phyloP scores from a whole-genome alignment of 805 yeast species.

The Kuraishia ogatae region DNA sequence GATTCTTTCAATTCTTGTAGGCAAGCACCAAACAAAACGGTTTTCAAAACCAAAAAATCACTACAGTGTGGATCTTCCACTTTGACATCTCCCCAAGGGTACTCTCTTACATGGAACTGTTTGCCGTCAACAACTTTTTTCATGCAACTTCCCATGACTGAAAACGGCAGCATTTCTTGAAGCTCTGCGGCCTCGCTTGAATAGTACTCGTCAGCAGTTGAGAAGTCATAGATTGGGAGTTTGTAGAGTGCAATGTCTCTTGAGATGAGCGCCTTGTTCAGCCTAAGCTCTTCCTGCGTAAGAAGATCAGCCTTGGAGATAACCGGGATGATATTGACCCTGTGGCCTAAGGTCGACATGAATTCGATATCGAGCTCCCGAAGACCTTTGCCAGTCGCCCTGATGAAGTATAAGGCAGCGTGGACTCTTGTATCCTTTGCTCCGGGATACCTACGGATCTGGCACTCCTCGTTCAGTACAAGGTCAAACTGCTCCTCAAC shows the following conservation, averaged over 20 bases:
- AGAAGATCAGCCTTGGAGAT: slow-evolving; percentile 74
- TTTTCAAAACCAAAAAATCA: slow-evolving; percentile 69
- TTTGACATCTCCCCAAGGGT: slow-evolving; percentile 82
- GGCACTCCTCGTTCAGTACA: slow-evolving; percentile 70
- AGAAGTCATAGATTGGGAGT: slow-evolving; percentile 20
- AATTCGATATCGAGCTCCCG: slow-evolving; percentile 62
- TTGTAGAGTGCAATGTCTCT: slow-evolving; percentile 25
- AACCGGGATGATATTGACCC: slow-evolving; percentile 78
- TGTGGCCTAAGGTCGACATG: slow-evolving; percentile 55
- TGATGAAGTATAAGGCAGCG: slow-evolving; percentile 75
- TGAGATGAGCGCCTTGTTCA: slow-evolving; percentile 37
- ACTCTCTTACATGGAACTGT: slow-evolving; percentile 65
- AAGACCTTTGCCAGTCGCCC: slow-evolving; percentile 60
- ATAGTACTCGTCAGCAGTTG: slow-evolving; percentile 3
- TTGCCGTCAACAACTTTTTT: slow-evolving; percentile 63
- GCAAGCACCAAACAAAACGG: slow-evolving; percentile 69
- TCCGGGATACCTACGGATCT: slow-evolving; percentile 30
- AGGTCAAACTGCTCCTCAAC: slow-evolving; percentile 70
- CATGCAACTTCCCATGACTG: slow-evolving; percentile 81
- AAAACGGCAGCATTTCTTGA: slow-evolving; percentile 61
- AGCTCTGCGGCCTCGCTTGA: slow-evolving; percentile 3
- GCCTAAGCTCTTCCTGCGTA: slow-evolving; percentile 38
- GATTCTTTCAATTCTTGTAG: slow-evolving; percentile 71
- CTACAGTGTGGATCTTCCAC: slow-evolving; percentile 76
- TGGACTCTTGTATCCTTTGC: slow-evolving; percentile 68